Conservation (phyloP, 2,329 filamentous ascomycete genomes). For the Pseudocercospora fuligena region DNA sequence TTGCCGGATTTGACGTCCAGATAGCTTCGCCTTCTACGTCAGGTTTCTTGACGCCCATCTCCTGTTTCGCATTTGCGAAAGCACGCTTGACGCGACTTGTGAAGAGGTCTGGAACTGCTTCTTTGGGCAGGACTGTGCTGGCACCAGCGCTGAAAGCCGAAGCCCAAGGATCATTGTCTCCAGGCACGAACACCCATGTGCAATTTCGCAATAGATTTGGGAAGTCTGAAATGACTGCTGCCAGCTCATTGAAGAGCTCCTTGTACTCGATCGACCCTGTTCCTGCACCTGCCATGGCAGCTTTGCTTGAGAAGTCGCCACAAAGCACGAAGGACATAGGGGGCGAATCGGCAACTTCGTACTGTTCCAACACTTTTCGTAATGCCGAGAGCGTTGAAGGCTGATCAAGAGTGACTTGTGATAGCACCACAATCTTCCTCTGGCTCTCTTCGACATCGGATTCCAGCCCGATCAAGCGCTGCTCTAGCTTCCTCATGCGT, state of each 20-base stretch:
- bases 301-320: constrained; percentile 75
- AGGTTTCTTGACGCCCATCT: constrained; percentile 56
- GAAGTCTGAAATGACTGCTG: constrained; percentile 80
- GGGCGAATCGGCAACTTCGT: constrained; percentile 64
- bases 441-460: constrained; percentile 30
- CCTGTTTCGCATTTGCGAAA: constrained; percentile 77
- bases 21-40: constrained; percentile 71
- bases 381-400: constrained; percentile 81
- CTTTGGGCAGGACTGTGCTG: constrained; percentile 70
- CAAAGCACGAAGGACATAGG: constrained; percentile 82
- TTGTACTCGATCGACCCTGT: constrained; percentile 93
- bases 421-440: constrained; percentile 72
- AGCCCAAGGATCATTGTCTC: constrained; percentile 97
- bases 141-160: constrained; percentile 81
- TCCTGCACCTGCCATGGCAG: constrained; percentile 66
- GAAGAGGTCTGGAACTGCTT: constrained; percentile 82
- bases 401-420: constrained; percentile 84
- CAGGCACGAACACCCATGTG: constrained; percentile 90
- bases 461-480: constrained; percentile 60
- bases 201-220: constrained; percentile 76
- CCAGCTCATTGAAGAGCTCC: constrained; percentile 89
- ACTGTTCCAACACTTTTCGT: constrained; percentile 75
- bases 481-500: constrained; percentile 81
- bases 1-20: constrained; percentile 87
- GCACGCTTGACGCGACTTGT: constrained; percentile 82